Base-by-base conservation (phyloP, 306 rosid species). In the Argentina anserina region DNA sequence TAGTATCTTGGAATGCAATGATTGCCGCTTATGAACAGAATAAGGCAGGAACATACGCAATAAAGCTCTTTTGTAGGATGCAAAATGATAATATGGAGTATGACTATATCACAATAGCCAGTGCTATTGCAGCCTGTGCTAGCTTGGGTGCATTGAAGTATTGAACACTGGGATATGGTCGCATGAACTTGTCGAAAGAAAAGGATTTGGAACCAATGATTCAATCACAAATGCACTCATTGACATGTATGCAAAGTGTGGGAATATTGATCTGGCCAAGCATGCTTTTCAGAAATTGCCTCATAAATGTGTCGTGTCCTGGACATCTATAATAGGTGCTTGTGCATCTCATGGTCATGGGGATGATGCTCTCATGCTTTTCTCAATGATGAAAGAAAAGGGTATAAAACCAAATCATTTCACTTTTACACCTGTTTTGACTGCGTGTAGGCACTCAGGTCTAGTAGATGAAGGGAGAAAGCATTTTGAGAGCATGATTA, bases 361-460 rank as follows among this genome's bases (percentile, higher is more conserved):
- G 45, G 67, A 33, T 53, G 90, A 84, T 78, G 90, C 91, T 65
- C 69, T 90, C 56, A 80, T 78, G 31, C 84, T 86, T 70, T 88
- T 90, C 79, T 83, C 79, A 37, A 67, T 58, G 75, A 88, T 90
- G 96, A 83, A 73, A 76, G 45, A 71, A 73, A 80, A 76, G 75
- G 78, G 84, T 36, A 65, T 65, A 10, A 60, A 73, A 37, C 96
- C 93, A 11, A 89, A 90, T 61, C 77, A 20, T 55, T 80, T 90
- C 55, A 90, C 96, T 67, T 90, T 86, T 68, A 86, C 81, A 14
- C 87, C 91, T 59, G 86, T 86, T 81, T 79, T 90, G 2, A 81
- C 93, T 60, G 93, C 96, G 47, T 90, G 93, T 79, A 80, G 91
- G 77, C 82, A 87, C 40, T 80, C 85, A 59, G 86, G 78, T 23